Base-by-base conservation (phyloP, 768 basidiomycete species). In the Goffeauzyma gilvescens region DNA sequence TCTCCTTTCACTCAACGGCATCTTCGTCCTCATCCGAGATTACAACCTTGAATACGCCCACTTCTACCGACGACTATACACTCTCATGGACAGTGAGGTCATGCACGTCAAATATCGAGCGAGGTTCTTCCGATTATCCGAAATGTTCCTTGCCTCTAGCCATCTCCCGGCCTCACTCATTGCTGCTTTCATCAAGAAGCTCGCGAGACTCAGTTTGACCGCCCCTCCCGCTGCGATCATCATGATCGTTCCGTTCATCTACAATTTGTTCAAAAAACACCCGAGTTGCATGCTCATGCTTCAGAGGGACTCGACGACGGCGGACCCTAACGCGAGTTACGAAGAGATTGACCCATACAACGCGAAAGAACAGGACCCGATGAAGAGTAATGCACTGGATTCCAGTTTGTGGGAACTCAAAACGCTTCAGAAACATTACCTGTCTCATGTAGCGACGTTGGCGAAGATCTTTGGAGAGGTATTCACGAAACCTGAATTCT, bases 11-110 rank as follows among this genome's bases (percentile, higher is more conserved):
- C 69, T 98, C 50, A 96, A 96, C 53, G 79, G 83, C 1, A 64
- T 98, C 38, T 96, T 86, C 57, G 73, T 79, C 10, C 69, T 98
- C 47, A 95, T 96, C 65, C 81, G 74, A 45, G 77, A 86, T 39
- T 87, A 93, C 58, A 93, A 93, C 53, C 69, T 98, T 89, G 93
- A 98, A 55, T 96, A 90, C 56, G 89, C 93, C 2, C 78, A 77
- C 9, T 95, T 98, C 66, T 98, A 93, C 66, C 80, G 78, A 5
- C 77, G 80, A 4, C 72, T 98, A 2, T 96, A 96, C 59, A 72
- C 77, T 1, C 81, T 95, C 59, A 72, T 96, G 15, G 81, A 90
- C 58, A 72, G 78, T 8, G 75, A 87, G 15, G 72, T 93, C 4
- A 71, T 98, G 6, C 90, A 96, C 55, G 72, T 83, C 39, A 90